These are phyloP conservation scores for Neonectria magnoliae DNA, from an alignment of 2,329 filamentous ascomycete genomes.

Conservation along the genomic window DNA sequence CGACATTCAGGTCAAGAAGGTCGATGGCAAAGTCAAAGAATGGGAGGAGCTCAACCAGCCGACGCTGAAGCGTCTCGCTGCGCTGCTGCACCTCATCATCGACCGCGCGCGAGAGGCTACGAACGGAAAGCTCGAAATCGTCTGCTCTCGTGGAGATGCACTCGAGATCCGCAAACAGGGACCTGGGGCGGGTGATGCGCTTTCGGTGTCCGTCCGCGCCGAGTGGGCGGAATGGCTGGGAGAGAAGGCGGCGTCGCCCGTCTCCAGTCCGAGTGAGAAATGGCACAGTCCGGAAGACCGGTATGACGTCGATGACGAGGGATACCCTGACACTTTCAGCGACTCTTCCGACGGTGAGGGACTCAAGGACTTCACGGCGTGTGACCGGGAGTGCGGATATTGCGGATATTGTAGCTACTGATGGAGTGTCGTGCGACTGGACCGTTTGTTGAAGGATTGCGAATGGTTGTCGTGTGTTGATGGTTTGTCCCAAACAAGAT, in stretches of 20 bases:
- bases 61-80: constrained; percentile 43
- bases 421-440: background rate
- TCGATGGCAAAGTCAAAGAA: constrained; percentile 41
- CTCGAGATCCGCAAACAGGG: constrained; percentile 43
- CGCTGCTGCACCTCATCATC: constrained; percentile 36
- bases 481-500: background rate
- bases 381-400: constrained; percentile 44
- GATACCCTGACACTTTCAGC: background rate
- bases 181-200: constrained; percentile 31
- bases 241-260: background rate
- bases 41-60: constrained; percentile 51
- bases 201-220: constrained; percentile 35
- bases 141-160: constrained; percentile 15
- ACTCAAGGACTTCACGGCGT: constrained; percentile 37
- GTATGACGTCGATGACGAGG: background rate
- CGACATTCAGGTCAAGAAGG: constrained; percentile 48
- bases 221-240: constrained; percentile 42
- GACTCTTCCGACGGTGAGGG: constrained; percentile 3
- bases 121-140: constrained; percentile 39
- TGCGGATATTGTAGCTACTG: constrained; percentile 40
- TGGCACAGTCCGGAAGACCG: background rate
- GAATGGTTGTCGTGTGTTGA: background rate
- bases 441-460: background rate
- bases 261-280: background rate
- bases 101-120: constrained; percentile 15